A percentile compares a stretch with the other conserved stretches of the same genome.
phyloP scores from a whole-genome alignment of 2,329 filamentous ascomycete species.

The Chaetoscypha palmicola region DNA sequence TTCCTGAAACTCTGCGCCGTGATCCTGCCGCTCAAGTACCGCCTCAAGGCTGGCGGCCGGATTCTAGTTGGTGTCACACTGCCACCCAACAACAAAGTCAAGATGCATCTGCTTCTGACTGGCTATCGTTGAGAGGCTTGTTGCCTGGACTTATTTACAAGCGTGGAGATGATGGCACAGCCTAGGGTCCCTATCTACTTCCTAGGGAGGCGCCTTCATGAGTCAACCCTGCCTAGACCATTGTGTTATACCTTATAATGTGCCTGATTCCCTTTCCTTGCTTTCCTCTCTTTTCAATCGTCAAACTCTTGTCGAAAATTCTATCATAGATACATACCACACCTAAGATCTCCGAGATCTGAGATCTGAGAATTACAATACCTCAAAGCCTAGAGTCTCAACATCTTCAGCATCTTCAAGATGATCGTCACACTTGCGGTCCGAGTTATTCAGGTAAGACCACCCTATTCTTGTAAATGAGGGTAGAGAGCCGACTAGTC shows the following conservation, averaged over 20 bases:
- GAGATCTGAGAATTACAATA: too few relatives aligned
- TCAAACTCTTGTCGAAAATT: too few relatives aligned
- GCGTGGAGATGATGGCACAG: slow-evolving; percentile 4
- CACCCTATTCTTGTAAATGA: too few relatives aligned
- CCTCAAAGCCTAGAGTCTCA: background rate
- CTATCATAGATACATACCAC: too few relatives aligned
- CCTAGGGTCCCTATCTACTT: slow-evolving; percentile 10
- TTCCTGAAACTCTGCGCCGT: slow-evolving; percentile 16
- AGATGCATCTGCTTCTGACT: background rate
- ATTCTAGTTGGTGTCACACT: background rate
- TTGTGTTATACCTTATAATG: too few relatives aligned
- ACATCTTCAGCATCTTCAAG: slow-evolving; percentile 1
- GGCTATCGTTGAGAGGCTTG: background rate
- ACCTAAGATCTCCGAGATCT: too few relatives aligned
- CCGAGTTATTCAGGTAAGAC: slow-evolving; percentile 18
- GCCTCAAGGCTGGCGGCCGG: slow-evolving; percentile 6
- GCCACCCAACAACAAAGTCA: slow-evolving; percentile 1
- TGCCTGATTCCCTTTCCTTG: too few relatives aligned
- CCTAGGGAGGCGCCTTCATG: slow-evolving; percentile 7
- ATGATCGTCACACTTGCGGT: slow-evolving; percentile 24
- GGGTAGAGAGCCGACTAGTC: too few relatives aligned
- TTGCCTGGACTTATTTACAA: background rate
- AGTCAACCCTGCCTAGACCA: slow-evolving; percentile 7
- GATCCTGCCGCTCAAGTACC: slow-evolving; percentile 9
- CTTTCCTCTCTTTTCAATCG: too few relatives aligned